Evolutionary conservation across 2,329 filamentous ascomycete species (phyloP).

Genomic region (Fusarium sp.): DNA sequence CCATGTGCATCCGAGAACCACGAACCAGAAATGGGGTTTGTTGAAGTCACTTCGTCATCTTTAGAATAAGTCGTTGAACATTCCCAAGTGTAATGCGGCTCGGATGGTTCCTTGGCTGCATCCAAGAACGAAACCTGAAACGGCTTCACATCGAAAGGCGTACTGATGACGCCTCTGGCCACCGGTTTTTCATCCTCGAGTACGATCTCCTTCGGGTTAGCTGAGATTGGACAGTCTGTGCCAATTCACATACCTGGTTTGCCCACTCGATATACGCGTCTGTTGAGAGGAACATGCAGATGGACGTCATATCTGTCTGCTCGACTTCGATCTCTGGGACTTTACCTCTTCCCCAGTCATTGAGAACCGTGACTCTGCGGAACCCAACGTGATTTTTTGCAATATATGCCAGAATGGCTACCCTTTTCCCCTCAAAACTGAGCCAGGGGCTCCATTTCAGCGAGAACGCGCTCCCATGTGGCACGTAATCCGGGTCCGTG

Average conservation of each 20-base stretch:
- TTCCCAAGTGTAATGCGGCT: constrained; percentile 58
- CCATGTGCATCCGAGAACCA: background rate
- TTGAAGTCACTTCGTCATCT: constrained; percentile 53
- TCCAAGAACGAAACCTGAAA: constrained; percentile 65
- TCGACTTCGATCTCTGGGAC: constrained; percentile 59
- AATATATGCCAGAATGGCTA: constrained; percentile 66
- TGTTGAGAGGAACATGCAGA: constrained; percentile 65
- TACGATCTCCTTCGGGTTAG: constrained; percentile 59
- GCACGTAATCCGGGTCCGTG: constrained; percentile 65
- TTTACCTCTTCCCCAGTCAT: constrained; percentile 54
- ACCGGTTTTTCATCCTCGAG: constrained; percentile 54
- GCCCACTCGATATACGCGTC: constrained; percentile 73
- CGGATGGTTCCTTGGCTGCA: constrained; percentile 35
- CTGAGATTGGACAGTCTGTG: rapidly evolving
- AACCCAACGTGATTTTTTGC: constrained; percentile 70
- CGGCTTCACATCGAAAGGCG: constrained; percentile 64
- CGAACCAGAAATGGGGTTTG: constrained; percentile 45
- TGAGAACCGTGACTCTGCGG: constrained; percentile 62
- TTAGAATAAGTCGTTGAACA: constrained; percentile 65
- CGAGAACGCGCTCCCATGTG: constrained; percentile 65
- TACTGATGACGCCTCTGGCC: constrained; percentile 69
- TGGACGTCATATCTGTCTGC: constrained; percentile 60
- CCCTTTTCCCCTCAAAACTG: constrained; percentile 51
- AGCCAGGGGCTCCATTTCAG: constrained; percentile 71
- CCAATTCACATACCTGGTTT: constrained; percentile 58